These are phyloP conservation scores for Umbelopsis sp. DNA, from an alignment of 371 early-diverging fungal genomes.

Conservation along the genomic window DNA sequence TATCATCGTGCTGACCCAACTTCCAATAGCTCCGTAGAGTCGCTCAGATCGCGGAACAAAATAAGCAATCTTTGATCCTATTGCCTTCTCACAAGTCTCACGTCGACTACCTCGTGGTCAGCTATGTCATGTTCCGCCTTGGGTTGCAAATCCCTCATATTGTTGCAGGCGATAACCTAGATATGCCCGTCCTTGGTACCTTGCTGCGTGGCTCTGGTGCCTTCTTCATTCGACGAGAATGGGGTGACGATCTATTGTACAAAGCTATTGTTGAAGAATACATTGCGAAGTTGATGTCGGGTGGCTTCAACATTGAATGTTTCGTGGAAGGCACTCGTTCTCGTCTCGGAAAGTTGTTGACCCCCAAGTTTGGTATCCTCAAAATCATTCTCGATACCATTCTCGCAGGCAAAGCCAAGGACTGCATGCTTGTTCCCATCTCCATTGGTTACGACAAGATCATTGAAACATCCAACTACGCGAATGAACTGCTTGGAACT, in stretches of 20 bases:
- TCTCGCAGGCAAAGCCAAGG: slow-evolving; percentile 60
- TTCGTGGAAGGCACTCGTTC: slow-evolving; percentile 90
- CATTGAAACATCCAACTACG: slow-evolving; percentile 76
- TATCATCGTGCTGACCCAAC: not conserved
- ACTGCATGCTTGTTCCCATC: slow-evolving; percentile 83
- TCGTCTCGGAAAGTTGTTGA: slow-evolving; percentile 76
- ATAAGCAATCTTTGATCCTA: slow-evolving; percentile 76
- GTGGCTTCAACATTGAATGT: slow-evolving; percentile 73
- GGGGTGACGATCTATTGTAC: slow-evolving; percentile 82
- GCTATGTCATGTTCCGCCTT: slow-evolving; percentile 81
- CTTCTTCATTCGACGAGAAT: slow-evolving; percentile 82
- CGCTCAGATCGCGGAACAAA: slow-evolving; percentile 69
- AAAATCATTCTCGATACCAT: slow-evolving; percentile 82
- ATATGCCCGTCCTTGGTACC: slow-evolving; percentile 78
- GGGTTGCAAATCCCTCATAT: slow-evolving; percentile 86
- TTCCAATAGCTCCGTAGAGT: slow-evolving; percentile 56
- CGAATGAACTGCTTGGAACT: slow-evolving; percentile 79
- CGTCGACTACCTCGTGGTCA: slow-evolving; percentile 87
- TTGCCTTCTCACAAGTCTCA: slow-evolving; percentile 91
- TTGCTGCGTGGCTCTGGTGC: slow-evolving; percentile 76
- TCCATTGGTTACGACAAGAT: slow-evolving; percentile 89
- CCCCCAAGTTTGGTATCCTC: slow-evolving; percentile 84
- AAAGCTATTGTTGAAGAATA: slow-evolving; percentile 76
- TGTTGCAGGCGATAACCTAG: slow-evolving; percentile 89
- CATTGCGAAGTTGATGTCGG: slow-evolving; percentile 55